These are phyloP conservation scores for Dryadomyces sulphureus DNA, from an alignment of 2,329 filamentous ascomycete genomes.

Conservation along the genomic window DNA sequence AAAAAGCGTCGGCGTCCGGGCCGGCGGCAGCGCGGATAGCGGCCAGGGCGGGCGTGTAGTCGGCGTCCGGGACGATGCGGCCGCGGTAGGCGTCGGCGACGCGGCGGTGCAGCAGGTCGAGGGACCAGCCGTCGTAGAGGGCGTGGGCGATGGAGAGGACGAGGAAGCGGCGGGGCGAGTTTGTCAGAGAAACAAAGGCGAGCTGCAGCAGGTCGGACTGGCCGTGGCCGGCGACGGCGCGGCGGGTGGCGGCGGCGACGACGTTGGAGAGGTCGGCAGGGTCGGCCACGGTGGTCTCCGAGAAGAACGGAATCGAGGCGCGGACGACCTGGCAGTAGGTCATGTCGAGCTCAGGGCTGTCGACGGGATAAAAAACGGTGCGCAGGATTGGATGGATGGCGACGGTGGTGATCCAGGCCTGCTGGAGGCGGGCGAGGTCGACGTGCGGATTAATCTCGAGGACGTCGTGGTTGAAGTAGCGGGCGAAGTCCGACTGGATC, in stretches of 20 bases:
- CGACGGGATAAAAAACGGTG: slow-evolving; percentile 55
- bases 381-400: slow-evolving; percentile 54
- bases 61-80: slow-evolving; percentile 15
- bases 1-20: slow-evolving; percentile 43
- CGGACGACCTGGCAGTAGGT: slow-evolving; percentile 34
- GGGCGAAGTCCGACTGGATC: slow-evolving; percentile 54
- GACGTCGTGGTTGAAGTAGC: slow-evolving; percentile 79
- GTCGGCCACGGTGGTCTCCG: slow-evolving; percentile 12
- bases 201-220: slow-evolving; percentile 32
- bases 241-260: slow-evolving; percentile 21
- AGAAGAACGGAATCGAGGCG: not conserved
- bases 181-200: slow-evolving; percentile 19
- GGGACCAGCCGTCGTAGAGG: slow-evolving; percentile 79
- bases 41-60: slow-evolving; percentile 23
- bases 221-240: slow-evolving; percentile 23
- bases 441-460: slow-evolving; percentile 41
- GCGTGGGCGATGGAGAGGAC: slow-evolving; percentile 70
- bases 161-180: slow-evolving; percentile 23
- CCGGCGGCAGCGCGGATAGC: slow-evolving; percentile 30
- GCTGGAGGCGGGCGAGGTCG: slow-evolving; percentile 39
- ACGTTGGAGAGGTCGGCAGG: slow-evolving; percentile 21
- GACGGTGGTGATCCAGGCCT: slow-evolving; percentile 49
- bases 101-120: slow-evolving; percentile 58
- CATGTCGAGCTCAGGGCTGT: slow-evolving; percentile 38
- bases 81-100: slow-evolving; percentile 49